A percentile compares a stretch with the other conserved stretches of the same genome.
phyloP scores from a whole-genome alignment of 257 asterid genomes.

The Coffea canephora region DNA sequence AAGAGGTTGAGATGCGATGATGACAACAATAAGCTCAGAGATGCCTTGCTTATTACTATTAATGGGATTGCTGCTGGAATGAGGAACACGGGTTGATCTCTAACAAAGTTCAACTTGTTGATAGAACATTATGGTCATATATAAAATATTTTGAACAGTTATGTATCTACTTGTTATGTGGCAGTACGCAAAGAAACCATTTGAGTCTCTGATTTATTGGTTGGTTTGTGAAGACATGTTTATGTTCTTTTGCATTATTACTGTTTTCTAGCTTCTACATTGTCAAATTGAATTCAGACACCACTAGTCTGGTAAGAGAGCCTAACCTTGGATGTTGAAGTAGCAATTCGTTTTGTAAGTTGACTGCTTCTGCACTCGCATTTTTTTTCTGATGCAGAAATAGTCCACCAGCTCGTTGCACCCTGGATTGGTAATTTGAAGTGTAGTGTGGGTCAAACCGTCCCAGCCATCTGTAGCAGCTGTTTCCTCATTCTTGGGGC shows the following conservation, averaged over 20 bases:
- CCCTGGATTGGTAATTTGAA: too few species aligned
- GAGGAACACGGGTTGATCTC: constrained; percentile 87
- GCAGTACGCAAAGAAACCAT: not conserved
- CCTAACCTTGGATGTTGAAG: too few species aligned
- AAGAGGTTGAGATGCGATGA: constrained; percentile 74
- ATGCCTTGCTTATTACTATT: constrained; percentile 78
- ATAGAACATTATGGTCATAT: not conserved
- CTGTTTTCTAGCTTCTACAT: not conserved
- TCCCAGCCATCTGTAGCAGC: too few species aligned
- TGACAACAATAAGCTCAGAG: constrained; percentile 71
- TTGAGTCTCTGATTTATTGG: not conserved
- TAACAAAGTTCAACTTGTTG: not conserved
- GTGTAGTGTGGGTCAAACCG: too few species aligned
- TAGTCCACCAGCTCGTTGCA: too few species aligned
- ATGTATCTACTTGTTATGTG: too few species aligned
- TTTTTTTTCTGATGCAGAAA: too few species aligned
- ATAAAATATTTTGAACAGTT: not conserved
- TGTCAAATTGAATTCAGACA: not conserved
- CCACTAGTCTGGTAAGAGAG: too few species aligned
- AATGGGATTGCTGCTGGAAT: constrained; percentile 99
- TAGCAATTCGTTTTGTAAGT: too few species aligned
- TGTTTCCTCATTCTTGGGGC: too few species aligned
- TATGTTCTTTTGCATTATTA: too few species aligned
- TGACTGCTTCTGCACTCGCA: too few species aligned
- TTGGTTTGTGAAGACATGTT: not conserved